A percentile compares a stretch with the other conserved stretches of the same genome.
Conservation (phyloP, 2,329 filamentous ascomycete species). For the Cladorrhinum sp. region DNA sequence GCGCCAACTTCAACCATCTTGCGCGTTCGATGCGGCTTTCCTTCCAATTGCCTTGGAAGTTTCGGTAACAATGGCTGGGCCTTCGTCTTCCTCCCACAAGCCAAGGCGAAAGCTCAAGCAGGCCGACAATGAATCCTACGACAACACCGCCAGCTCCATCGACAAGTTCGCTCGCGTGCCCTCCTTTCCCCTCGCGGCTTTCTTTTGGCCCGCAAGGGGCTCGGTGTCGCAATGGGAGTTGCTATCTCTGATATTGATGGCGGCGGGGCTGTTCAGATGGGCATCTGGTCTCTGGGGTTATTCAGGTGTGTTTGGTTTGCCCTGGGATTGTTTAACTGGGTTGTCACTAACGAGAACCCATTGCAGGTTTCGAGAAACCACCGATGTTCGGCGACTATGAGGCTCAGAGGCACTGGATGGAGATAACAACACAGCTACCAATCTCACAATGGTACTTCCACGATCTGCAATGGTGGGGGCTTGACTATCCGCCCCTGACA, state of each 20-base stretch:
- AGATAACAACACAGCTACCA: constrained; percentile 84
- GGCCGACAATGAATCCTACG: constrained; percentile 36
- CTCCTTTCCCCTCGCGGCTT: constrained; percentile 86
- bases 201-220: constrained; percentile 86
- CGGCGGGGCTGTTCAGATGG: constrained; percentile 89
- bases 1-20: background rate
- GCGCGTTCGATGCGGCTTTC: constrained; percentile 25
- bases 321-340: background rate
- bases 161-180: constrained; percentile 57
- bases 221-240: constrained; percentile 89
- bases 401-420: constrained; percentile 98
- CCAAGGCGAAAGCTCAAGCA: constrained; percentile 58
- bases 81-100: constrained; percentile 55
- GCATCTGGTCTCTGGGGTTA: constrained; percentile 90
- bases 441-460: constrained; percentile 98
- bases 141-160: constrained; percentile 28
- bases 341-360: constrained; percentile 12
- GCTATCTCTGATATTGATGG: constrained; percentile 83
- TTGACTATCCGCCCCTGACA: constrained; percentile 96
- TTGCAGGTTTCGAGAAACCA: constrained; percentile 68
- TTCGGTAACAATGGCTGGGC: constrained; percentile 46
- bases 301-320: constrained; percentile 59
- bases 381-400: constrained; percentile 98
- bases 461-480: constrained; percentile 93
- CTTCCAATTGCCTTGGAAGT: constrained; percentile 10